phyloP scores from a whole-genome alignment of 176 grass and related monocot genomes.

The Dendrocalamus sinicus region DNA sequence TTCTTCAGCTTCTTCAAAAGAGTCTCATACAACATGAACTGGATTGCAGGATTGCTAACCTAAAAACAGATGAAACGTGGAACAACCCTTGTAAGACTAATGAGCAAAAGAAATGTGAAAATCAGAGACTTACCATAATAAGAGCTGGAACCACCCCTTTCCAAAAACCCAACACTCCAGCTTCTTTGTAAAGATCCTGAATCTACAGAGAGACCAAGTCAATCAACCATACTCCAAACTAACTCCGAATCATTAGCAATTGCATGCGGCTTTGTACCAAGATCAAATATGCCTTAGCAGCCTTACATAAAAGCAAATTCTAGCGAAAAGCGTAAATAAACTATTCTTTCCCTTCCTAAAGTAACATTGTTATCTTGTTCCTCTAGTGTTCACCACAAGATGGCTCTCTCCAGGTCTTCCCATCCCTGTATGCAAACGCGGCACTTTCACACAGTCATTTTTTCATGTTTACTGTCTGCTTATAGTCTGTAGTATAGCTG shows the following conservation, averaged over 20 bases:
- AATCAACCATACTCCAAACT: conserved; percentile 25
- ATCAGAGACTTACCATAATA: conserved; percentile 75
- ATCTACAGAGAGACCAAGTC: conserved; percentile 55
- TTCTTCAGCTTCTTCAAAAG: conserved; percentile 90
- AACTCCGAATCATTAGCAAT: neutral
- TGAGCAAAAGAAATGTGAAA: neutral
- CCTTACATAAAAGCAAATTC: neutral
- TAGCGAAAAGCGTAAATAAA: neutral
- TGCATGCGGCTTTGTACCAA: neutral
- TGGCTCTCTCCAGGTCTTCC: conserved; percentile 1
- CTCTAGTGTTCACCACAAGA: conserved; percentile 1
- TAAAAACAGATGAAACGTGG: conserved; percentile 46
- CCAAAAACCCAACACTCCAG: conserved; percentile 86
- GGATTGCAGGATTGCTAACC: conserved; percentile 96
- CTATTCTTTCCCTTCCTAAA: conserved; percentile 13
- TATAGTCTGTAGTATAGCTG: neutral
- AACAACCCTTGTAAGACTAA: conserved; percentile 19
- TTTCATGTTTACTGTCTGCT: neutral
- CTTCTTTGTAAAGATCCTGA: conserved; percentile 90
- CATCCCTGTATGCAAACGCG: neutral
- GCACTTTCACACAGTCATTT: neutral
- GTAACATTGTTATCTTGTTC: conserved; percentile 21
- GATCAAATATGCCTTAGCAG: neutral
- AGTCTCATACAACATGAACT: conserved; percentile 98
- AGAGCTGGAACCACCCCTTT: conserved; percentile 91